Percentiles rank a stretch among this genome's conserved stretches.
Conservation (phyloP, 768 basidiomycete species). For the Lactifluus subvellereus region DNA sequence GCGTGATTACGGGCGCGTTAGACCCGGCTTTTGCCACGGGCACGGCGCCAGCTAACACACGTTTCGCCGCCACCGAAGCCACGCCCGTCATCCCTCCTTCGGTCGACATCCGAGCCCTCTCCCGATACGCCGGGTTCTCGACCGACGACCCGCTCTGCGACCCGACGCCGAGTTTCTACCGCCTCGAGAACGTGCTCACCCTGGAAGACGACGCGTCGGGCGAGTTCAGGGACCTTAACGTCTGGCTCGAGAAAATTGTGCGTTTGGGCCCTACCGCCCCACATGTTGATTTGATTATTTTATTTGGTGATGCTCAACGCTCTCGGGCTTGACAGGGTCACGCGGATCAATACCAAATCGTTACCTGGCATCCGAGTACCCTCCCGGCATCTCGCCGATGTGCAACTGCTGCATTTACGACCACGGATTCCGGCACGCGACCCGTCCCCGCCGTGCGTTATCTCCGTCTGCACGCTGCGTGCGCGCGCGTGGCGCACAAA, state of each 20-base stretch:
- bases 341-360: constrained; percentile 5
- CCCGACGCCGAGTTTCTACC: not conserved
- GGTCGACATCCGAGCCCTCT: constrained; percentile 10
- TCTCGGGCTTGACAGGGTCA: not conserved
- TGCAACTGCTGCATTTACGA: constrained; percentile 30
- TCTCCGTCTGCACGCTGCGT: constrained; percentile 37
- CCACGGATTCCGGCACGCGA: constrained; percentile 25
- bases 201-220: constrained; percentile 2
- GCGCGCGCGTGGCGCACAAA: constrained; percentile 36
- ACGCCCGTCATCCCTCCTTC: constrained; percentile 11
- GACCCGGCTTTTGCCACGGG: not conserved
- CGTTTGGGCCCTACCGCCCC: constrained; percentile 4
- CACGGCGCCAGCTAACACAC: not conserved
- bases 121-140: constrained; percentile 14
- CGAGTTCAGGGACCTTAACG: constrained; percentile 29
- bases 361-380: constrained; percentile 12
- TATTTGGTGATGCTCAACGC: not conserved
- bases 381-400: not conserved
- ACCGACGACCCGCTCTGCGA: constrained; percentile 13
- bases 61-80: not conserved
- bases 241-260: constrained; percentile 34
- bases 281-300: not conserved
- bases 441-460: constrained; percentile 33
- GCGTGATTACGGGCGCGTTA: constrained; percentile 11
- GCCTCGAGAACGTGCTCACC: constrained; percentile 17